Evolutionary conservation across 371 early-diverging fungal genomes (phyloP), one percentile per base, ranked within the genome.

Genomic region (Nematocida ausubeli): DNA sequence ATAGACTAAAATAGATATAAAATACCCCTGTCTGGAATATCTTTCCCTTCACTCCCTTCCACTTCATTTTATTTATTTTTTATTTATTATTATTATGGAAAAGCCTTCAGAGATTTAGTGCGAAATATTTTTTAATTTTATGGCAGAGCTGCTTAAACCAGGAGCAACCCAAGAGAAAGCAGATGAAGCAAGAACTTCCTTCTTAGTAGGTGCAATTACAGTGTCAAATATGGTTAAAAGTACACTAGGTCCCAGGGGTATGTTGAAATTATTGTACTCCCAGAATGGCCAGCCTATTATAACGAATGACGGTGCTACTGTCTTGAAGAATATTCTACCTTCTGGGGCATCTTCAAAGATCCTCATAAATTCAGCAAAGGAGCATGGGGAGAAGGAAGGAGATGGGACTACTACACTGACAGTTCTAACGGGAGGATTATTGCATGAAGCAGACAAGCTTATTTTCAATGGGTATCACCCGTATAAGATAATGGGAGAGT

Each of bases 301-400:
- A 52, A 96, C 99, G 16, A 99, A 99, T 87, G 99, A 99, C 87
- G 99, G 99, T 62, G 99, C 99, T 19, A 97, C 97, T 40, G 96
- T 99, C 83, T 88, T 99, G 54, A 96, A 96, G 86, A 93, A 93
- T 51, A 93, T 98, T 78, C 91, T 92, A 19, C 89, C 98, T 49
- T 95, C 96, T 86, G 94, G 95, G 84, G 92, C 98, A 4, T 94
- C 95, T 42, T 97, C 98, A 73, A 94, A 95, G 87, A 93, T 99
- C 16, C 88, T 98, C 56, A 95, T 97, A 80, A 81, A 82, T 60
- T 28, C 92, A 68, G 94, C 96, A 75, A 93, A 95, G 84, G 95
- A 93, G 14, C 99, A 99, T 88, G 98, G 97, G 87, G 95, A 93
- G 86, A 97, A 97, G 87, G 97, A 97, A 30, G 99, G 99, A 68